phyloP scores from a whole-genome alignment of 176 grass and related monocot species.

The Musa acuminata region DNA sequence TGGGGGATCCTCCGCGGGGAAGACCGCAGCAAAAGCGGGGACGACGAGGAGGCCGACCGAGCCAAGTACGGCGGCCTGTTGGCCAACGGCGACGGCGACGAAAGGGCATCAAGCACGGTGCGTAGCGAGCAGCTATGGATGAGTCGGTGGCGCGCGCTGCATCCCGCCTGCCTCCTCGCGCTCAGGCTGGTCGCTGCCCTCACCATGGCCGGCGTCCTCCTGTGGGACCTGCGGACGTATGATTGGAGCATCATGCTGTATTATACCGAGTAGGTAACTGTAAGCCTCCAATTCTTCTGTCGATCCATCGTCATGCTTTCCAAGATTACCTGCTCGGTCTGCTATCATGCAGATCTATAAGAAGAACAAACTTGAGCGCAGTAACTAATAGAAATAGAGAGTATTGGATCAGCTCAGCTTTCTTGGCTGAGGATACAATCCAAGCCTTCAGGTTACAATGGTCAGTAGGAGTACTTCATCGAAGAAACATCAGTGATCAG shows the following conservation, averaged over 20 bases:
- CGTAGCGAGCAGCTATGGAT: conserved; percentile 6
- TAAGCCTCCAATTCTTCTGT: neutral
- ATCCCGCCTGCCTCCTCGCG: conserved; percentile 7
- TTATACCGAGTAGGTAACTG: conserved; percentile 13
- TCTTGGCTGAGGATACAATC: neutral
- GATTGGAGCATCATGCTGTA: conserved; percentile 23
- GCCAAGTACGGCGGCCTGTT: neutral
- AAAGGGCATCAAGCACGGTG: neutral
- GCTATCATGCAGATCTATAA: too few species aligned
- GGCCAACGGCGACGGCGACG: neutral
- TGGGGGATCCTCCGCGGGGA: neutral
- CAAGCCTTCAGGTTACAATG: neutral
- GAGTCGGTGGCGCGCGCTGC: conserved; percentile 15
- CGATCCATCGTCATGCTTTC: too few species aligned
- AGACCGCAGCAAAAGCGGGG: neutral
- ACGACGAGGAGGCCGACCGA: too few species aligned
- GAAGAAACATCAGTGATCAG: too few species aligned
- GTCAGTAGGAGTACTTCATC: too few species aligned
- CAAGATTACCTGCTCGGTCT: too few species aligned
- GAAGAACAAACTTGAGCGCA: neutral
- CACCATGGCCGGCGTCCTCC: conserved; percentile 9
- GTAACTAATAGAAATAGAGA: neutral
- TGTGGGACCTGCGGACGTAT: conserved; percentile 16
- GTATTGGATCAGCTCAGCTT: neutral
- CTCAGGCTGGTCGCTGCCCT: neutral